Evolutionary conservation across 2,329 filamentous ascomycete genomes (phyloP), one percentile per base, ranked within the genome.

Genomic region (Alternaria novae-zelandiae): DNA sequence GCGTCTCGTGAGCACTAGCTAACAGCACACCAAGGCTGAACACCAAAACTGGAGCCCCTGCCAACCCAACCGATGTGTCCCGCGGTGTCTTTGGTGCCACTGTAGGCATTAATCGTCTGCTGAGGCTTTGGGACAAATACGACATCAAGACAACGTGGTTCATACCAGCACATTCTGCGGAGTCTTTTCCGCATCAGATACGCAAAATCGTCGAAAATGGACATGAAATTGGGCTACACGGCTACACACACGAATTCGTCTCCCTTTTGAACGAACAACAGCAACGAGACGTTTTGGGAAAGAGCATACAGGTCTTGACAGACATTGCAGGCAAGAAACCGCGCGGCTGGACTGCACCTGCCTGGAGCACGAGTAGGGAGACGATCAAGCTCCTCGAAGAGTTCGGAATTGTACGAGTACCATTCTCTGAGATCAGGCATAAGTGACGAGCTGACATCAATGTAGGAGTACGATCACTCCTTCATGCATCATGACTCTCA

Each of bases 401-500:
- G 17, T 75, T 76, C 43, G 82, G 81, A 0, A 80, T 84, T 17
- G 65, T 81, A 61, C 17, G 61, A 50, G 3, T 15, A 15, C 13
- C 32, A 43, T 6, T 17, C 4, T 30, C 12, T 12, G 6, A 21
- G 4, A 7, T 36, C 15, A n/a, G 30, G 25, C 20, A 2, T 25
- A 15, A 28, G 2, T 4, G 12, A 17, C 25, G 13, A 17, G 12
- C 58, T 61, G 25, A 61, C 44, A 46, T 15, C 10, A 41, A 0
- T n/a, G 5, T 46, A 73, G 70, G 88, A 90, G 51, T 84, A 84
- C 69, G 83, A 84, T 67, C 83, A 84, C 66, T 81, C 78, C 3
- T 82, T 84, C 70, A 82, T 84, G 82, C 83, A 84, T 66, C 82
- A 84, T 67, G 83, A 84, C 69, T 79, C 79, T 13, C 81, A 83